Conservation (phyloP, 176 grass and related monocot species). For the Hyparrhenia diplandra region DNA sequence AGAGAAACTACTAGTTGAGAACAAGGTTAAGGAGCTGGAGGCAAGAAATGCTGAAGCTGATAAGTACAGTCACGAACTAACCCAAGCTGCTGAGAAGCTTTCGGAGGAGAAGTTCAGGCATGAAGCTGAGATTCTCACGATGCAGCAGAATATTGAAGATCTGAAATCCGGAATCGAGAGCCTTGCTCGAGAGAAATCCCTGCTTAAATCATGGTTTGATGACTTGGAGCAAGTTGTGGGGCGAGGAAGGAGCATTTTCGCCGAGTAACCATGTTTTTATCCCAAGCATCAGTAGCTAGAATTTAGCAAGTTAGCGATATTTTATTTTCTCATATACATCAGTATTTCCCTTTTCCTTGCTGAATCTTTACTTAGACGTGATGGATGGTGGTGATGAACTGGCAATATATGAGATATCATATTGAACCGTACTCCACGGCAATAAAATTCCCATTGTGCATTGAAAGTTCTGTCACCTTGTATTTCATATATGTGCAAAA, state of each 20-base stretch:
- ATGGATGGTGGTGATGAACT: slow-evolving; percentile 10
- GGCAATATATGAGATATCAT: not conserved
- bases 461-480: not conserved
- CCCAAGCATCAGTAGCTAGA: slow-evolving; percentile 20
- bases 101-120: slow-evolving; percentile 45
- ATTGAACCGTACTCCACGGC: slow-evolving; percentile 6
- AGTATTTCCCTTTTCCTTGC: not conserved
- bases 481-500: no score
- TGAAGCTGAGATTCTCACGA: slow-evolving; percentile 38
- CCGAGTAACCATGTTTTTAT: not conserved
- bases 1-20: slow-evolving; percentile 36
- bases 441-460: slow-evolving; percentile 5
- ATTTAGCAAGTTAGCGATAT: slow-evolving; percentile 12
- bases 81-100: slow-evolving; percentile 17
- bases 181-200: slow-evolving; percentile 18
- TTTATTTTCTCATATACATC: not conserved
- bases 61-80: slow-evolving; percentile 19
- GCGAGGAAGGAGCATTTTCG: slow-evolving; percentile 24
- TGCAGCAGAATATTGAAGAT: slow-evolving; percentile 27
- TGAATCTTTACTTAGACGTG: not conserved
- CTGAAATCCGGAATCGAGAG: slow-evolving; percentile 26
- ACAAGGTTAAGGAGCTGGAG: slow-evolving; percentile 33
- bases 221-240: slow-evolving; percentile 43
- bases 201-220: slow-evolving; percentile 32
- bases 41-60: slow-evolving; percentile 24